phyloP scores from a whole-genome alignment of 108 stramenopile species.

The Aurantiochytrium sp. region DNA sequence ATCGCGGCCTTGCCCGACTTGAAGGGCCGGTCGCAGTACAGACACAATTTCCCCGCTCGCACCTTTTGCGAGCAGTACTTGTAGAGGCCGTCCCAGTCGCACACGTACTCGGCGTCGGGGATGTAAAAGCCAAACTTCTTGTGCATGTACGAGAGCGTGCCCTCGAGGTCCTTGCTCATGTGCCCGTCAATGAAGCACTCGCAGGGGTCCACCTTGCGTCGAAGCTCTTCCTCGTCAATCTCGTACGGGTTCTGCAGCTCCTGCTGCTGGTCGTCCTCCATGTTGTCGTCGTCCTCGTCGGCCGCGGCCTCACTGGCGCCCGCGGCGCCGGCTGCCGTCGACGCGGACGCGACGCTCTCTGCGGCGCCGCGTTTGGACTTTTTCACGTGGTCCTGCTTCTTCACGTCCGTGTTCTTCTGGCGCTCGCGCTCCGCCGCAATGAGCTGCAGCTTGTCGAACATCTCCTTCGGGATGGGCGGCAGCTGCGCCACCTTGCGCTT shows the following conservation, averaged over 20 bases:
- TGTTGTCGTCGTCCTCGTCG: not conserved
- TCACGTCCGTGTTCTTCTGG: not conserved
- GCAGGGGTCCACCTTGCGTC: not conserved
- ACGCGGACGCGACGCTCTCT: not conserved
- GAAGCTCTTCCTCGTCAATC: not conserved
- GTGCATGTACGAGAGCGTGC: not conserved
- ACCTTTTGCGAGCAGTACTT: conserved; percentile 21
- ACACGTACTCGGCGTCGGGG: conserved; percentile 17
- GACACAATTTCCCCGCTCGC: not conserved
- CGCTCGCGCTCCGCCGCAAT: not conserved
- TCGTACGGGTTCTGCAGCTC: not conserved
- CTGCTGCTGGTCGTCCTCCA: not conserved
- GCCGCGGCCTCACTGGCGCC: not conserved
- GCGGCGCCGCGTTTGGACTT: not conserved
- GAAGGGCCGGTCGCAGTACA: conserved; percentile 31
- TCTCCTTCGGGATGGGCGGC: not conserved
- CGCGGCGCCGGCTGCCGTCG: not conserved
- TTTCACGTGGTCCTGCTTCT: not conserved
- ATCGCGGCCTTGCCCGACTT: not conserved
- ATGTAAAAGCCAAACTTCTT: conserved; percentile 11
- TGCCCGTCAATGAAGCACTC: conserved; percentile 10
- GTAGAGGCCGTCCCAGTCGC: not conserved
- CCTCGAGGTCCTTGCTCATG: not conserved
- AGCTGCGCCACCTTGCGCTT: conserved; percentile 12
- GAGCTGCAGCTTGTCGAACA: conserved; percentile 24